phyloP scores from a whole-genome alignment of 2,329 filamentous ascomycete genomes.

The Penicillium hesseltinei region DNA sequence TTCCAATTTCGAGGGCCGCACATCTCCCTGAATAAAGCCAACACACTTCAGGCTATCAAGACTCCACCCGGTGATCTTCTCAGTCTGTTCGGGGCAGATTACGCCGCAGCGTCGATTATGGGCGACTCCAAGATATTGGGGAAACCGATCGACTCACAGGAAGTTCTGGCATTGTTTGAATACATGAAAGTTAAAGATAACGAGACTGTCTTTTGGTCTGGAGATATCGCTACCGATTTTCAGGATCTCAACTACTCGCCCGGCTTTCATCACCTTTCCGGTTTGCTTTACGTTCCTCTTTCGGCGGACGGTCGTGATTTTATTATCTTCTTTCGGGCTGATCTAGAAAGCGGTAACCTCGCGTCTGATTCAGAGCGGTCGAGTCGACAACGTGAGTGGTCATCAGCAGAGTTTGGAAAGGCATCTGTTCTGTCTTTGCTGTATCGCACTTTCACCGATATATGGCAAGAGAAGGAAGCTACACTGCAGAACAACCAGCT shows the following conservation, averaged over 20 bases:
- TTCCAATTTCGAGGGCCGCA: slow-evolving; percentile 79
- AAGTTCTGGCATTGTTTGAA: slow-evolving; percentile 77
- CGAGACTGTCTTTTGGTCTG: slow-evolving; percentile 71
- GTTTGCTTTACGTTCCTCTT: slow-evolving; percentile 75
- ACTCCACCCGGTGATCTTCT: slow-evolving; percentile 80
- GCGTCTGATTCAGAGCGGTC: neutral
- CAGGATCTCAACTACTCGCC: slow-evolving; percentile 75
- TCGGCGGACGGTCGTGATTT: slow-evolving; percentile 74
- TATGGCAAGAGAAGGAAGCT: slow-evolving; percentile 85
- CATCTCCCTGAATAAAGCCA: slow-evolving; percentile 68
- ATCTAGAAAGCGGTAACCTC: slow-evolving; percentile 43
- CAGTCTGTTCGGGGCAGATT: slow-evolving; percentile 79
- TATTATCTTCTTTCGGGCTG: slow-evolving; percentile 79
- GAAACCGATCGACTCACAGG: slow-evolving; percentile 70
- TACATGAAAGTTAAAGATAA: slow-evolving; percentile 73
- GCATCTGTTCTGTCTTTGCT: slow-evolving; percentile 81
- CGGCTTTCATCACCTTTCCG: slow-evolving; percentile 73
- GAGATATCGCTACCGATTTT: slow-evolving; percentile 71
- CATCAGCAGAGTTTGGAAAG: slow-evolving; percentile 81
- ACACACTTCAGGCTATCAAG: slow-evolving; percentile 72
- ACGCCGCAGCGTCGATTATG: slow-evolving; percentile 74
- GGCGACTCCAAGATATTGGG: slow-evolving; percentile 84
- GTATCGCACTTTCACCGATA: slow-evolving; percentile 84
- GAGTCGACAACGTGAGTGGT: slow-evolving; percentile 74
- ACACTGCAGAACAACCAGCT: slow-evolving; percentile 77